These are phyloP conservation scores for Cercis canadensis DNA, from an alignment of 306 rosid species.

Conservation along the genomic window DNA sequence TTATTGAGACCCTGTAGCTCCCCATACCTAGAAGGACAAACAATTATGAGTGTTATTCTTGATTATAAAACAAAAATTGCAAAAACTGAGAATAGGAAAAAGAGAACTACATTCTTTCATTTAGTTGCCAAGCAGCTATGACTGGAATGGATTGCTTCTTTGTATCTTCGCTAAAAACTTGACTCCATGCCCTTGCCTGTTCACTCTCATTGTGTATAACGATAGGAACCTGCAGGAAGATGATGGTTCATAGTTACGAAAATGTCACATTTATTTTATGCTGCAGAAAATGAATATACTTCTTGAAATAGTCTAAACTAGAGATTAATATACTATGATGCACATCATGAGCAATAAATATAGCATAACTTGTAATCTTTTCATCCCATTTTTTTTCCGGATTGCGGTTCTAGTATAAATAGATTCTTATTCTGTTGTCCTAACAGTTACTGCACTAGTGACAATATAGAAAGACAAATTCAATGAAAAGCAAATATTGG, in stretches of 20 bases:
- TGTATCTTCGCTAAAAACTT: slow-evolving; percentile 89
- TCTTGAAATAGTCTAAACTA: slow-evolving; percentile 22
- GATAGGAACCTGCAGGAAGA: slow-evolving; percentile 73
- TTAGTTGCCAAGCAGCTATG: slow-evolving; percentile 83
- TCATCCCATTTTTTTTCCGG: slow-evolving; percentile 9
- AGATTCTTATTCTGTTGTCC: slow-evolving; percentile 6
- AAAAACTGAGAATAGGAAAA: slow-evolving; percentile 33
- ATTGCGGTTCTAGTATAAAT: background rate
- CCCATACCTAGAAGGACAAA: slow-evolving; percentile 77
- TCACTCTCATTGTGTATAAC: slow-evolving; percentile 86
- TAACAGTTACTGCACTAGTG: slow-evolving; percentile 6
- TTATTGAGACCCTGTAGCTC: slow-evolving; percentile 97
- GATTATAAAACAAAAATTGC: slow-evolving; percentile 21
- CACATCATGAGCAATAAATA: slow-evolving; percentile 18
- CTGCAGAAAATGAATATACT: slow-evolving; percentile 13
- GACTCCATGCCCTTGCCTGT: slow-evolving; percentile 87
- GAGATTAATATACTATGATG: slow-evolving; percentile 5
- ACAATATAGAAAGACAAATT: background rate
- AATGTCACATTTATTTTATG: slow-evolving; percentile 18
- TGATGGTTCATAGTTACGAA: slow-evolving; percentile 38
- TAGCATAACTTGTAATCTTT: slow-evolving; percentile 19
- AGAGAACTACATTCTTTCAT: slow-evolving; percentile 89
- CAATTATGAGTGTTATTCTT: slow-evolving; percentile 25
- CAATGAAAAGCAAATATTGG: background rate
- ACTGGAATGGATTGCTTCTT: slow-evolving; percentile 94